These are phyloP conservation scores for Aspergillus aculeatinus DNA, from an alignment of 2,329 filamentous ascomycete species.

Conservation along the genomic window DNA sequence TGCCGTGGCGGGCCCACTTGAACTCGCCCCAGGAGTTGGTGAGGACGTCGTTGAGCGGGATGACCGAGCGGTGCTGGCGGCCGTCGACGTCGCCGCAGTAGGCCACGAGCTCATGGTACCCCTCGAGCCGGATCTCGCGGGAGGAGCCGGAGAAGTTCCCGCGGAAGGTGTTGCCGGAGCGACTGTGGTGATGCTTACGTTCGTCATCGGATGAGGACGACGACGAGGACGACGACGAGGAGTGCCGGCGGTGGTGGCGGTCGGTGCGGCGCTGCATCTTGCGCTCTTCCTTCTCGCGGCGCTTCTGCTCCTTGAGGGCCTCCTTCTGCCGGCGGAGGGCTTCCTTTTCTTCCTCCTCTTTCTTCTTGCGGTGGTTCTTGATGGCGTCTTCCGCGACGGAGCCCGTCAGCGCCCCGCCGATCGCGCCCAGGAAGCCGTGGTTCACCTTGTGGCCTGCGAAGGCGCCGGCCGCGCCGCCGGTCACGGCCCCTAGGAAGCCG, in stretches of 20 bases:
- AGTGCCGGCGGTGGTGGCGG: background rate
- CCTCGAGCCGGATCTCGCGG: slow-evolving; percentile 35
- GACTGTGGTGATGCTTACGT: background rate
- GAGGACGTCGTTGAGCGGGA: slow-evolving; percentile 40
- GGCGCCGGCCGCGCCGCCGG: slow-evolving; percentile 46
- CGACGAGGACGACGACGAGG: background rate
- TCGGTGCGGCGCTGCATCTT: background rate
- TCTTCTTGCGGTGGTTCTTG: slow-evolving; percentile 41
- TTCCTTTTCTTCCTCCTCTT: slow-evolving; percentile 11
- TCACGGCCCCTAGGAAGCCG: slow-evolving; percentile 46
- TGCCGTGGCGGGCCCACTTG: slow-evolving; percentile 37
- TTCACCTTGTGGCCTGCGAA: slow-evolving; percentile 46
- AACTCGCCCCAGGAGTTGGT: slow-evolving; percentile 39
- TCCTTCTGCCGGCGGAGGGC: slow-evolving; percentile 7
- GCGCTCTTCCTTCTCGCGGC: background rate
- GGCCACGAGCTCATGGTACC: slow-evolving; percentile 38
- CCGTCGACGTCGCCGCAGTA: slow-evolving; percentile 34
- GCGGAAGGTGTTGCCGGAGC: background rate
- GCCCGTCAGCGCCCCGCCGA: slow-evolving; percentile 48
- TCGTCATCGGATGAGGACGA: background rate
- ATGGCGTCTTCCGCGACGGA: slow-evolving; percentile 46
- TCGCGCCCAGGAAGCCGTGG: slow-evolving; percentile 47
- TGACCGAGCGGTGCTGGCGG: slow-evolving; percentile 28
- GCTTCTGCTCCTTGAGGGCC: background rate
- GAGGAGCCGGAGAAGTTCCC: slow-evolving; percentile 42